phyloP scores from a whole-genome alignment of 495 filamentous ascomycete genomes.

The Podospora conica region DNA sequence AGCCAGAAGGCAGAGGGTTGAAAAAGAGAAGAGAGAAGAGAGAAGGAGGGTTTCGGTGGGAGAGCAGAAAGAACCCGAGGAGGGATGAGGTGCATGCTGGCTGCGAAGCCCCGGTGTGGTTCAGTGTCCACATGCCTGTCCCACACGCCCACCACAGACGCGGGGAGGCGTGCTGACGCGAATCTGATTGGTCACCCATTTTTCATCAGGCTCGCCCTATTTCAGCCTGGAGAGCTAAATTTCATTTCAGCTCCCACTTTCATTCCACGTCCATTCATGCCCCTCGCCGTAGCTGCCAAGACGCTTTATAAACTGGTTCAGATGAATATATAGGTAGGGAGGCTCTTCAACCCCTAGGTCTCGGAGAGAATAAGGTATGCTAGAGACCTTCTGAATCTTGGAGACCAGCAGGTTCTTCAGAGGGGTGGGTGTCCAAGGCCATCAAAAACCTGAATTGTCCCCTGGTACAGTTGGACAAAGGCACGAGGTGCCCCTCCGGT shows the following conservation, averaged over 20 bases:
- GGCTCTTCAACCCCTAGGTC: background rate
- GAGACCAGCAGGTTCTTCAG: too few species aligned
- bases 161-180: background rate
- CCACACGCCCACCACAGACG: background rate
- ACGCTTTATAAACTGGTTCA: background rate
- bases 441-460: background rate
- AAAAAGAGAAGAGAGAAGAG: background rate
- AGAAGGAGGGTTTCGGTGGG: background rate
- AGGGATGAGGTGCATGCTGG: background rate
- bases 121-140: background rate
- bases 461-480: background rate
- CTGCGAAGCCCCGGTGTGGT: background rate
- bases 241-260: background rate
- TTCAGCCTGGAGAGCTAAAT: background rate
- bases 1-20: conserved; percentile 8
- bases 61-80: background rate
- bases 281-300: background rate
- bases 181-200: background rate
- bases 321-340: background rate
- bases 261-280: too few species aligned
- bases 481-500: too few species aligned
- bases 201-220: background rate
- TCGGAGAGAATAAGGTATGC: background rate
- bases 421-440: background rate
- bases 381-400: too few species aligned